Evolutionary conservation across 495 filamentous ascomycete genomes (phyloP), one percentile per base, ranked within the genome.

Genomic region (Sphaerosporella brunnea): DNA sequence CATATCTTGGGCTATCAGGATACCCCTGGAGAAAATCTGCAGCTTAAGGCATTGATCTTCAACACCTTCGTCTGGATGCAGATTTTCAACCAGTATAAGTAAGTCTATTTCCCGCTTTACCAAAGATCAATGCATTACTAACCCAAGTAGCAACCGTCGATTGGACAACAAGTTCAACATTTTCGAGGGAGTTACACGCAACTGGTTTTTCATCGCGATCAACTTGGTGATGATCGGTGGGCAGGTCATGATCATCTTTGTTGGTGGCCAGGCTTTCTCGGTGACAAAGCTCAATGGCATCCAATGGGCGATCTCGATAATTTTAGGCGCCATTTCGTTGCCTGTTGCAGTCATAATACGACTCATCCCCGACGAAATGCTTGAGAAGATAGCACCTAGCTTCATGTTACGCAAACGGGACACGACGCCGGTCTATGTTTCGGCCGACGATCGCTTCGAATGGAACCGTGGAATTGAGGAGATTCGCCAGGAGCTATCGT

Each of bases 41-140:
- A 67, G 19, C 63, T 85, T 38, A 62, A 73, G 48, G 84, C 83
- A 1, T 66, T 88, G 32, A 73, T 93, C 20, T 92, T 93, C 69
- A 93, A 92, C 66, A 84, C 81, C 1, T 93, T 88, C 54, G 82
- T 90, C 30, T 93, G 84, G 78, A 87, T 93, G 82, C 84, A 92
- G 53, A 85, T 92, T 53, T 92, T 92, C 72, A 92, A 93, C 58
- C 70, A 84, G 58, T 77, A 82, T 65, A 86, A 86, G 63, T 71
- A 65, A 50, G 57, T 55, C 34, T 26, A 18, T 45, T 10, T n/a
- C 41, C 21, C 25, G 16, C 18, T 34, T 18, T 45, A 11, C 44
- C 42, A 34, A 23, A 8, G 23, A n/a, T 21, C 10, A n/a, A n/a
- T n/a, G n/a, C n/a, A 34, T 41, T n/a, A 46, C 49, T 49, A 93